Evolutionary conservation across 305 asterid genomes (phyloP).

Genomic region (Fraxinus velutina): DNA sequence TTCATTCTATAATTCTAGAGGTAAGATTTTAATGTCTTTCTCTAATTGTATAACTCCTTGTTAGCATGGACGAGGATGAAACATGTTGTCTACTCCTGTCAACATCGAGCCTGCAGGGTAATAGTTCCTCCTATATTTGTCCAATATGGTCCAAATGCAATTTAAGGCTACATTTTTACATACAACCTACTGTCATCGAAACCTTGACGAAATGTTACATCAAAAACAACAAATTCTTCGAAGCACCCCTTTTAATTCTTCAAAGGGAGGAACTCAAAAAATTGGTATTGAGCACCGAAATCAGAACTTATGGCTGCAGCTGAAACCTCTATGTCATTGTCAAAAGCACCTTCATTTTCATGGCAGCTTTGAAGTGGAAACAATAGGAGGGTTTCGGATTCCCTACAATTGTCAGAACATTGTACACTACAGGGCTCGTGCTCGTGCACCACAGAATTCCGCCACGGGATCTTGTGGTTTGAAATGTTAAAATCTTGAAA

Average conservation of each 20-base stretch:
- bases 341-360: background rate
- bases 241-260: background rate
- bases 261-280: constrained; percentile 16
- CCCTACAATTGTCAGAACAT: constrained; percentile 10
- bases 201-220: background rate
- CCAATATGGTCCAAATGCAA: background rate
- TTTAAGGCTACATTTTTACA: background rate
- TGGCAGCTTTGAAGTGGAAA: constrained; percentile 54
- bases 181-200: background rate
- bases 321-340: constrained; percentile 13
- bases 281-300: background rate
- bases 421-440: background rate
- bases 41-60: too few relatives aligned
- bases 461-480: constrained; percentile 28
- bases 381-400: constrained; percentile 62
- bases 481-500: constrained; percentile 30
- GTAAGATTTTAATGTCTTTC: too few relatives aligned
- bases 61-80: too few relatives aligned
- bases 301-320: constrained; percentile 11
- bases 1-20: too few relatives aligned
- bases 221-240: background rate
- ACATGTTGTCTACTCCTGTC: too few relatives aligned
- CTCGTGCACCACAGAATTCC: background rate
- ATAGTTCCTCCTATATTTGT: background rate
- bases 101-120: background rate